phyloP scores from a whole-genome alignment of 2,329 filamentous ascomycete genomes.

The Xylariomycetidae sp. region DNA sequence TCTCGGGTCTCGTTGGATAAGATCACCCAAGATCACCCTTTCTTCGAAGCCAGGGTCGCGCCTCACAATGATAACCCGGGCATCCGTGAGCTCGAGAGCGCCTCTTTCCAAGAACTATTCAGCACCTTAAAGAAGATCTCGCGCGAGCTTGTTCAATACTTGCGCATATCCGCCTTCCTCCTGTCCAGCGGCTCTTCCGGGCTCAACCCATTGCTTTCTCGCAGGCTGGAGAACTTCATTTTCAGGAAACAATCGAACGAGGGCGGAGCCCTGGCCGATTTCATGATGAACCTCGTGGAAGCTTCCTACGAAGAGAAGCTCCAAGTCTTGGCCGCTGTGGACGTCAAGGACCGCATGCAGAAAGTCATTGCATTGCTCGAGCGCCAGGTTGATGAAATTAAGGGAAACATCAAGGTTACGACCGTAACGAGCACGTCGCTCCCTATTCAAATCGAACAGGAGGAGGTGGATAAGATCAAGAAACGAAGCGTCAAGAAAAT shows the following conservation, averaged over 20 bases:
- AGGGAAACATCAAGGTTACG: conserved; percentile 81
- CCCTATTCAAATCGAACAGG: conserved; percentile 52
- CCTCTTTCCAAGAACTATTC: conserved; percentile 56
- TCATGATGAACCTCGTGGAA: conserved; percentile 91
- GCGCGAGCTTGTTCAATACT: conserved; percentile 75
- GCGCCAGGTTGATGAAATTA: conserved; percentile 75
- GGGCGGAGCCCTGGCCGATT: conserved; percentile 83
- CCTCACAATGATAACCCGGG: conserved; percentile 19
- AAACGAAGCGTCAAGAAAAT: conserved; percentile 25
- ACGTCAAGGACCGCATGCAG: conserved; percentile 70
- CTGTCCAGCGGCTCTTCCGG: conserved; percentile 57
- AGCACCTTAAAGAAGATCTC: conserved; percentile 76
- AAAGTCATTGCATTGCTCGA: conserved; percentile 79
- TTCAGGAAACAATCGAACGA: conserved; percentile 74
- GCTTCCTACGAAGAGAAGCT: conserved; percentile 87
- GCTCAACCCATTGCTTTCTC: conserved; percentile 77
- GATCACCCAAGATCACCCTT: conserved; percentile 71
- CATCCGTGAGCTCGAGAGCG: conserved; percentile 16
- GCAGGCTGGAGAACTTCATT: conserved; percentile 83
- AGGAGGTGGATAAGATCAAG: conserved; percentile 45
- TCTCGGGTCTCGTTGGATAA: conserved; percentile 70
- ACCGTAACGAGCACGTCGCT: conserved; percentile 63
- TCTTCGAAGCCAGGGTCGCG: conserved; percentile 75
- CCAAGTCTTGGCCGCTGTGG: conserved; percentile 72
- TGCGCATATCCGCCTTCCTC: conserved; percentile 80